Evolutionary conservation across 208 protist species (phyloP).

Genomic region (Leishmania mexicana): DNA sequence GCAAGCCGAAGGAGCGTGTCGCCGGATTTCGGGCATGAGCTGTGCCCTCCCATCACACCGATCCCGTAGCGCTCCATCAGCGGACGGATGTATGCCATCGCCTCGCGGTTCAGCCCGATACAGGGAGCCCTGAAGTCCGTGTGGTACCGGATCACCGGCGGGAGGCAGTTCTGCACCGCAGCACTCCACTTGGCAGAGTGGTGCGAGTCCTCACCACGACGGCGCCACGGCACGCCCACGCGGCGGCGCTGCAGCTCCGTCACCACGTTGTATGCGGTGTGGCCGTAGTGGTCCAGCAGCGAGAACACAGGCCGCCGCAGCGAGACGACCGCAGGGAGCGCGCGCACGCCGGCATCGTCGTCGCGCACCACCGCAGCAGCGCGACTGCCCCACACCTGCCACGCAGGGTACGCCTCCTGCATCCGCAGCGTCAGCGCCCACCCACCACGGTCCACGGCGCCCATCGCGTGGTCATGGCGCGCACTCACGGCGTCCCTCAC

Average conservation of each 20-base stretch:
- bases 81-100: constrained; percentile 38
- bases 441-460: constrained; percentile 27
- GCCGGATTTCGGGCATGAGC: constrained; percentile 1
- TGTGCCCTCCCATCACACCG: neutral
- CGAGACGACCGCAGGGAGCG: neutral
- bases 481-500: neutral
- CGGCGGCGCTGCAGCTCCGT: constrained; percentile 18
- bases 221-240: constrained; percentile 4
- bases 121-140: constrained; percentile 9
- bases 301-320: constrained; percentile 1
- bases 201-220: neutral
- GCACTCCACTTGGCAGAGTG: neutral
- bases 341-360: neutral
- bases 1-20: constrained; percentile 14
- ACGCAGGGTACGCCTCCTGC: constrained; percentile 22
- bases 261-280: neutral
- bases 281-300: constrained; percentile 4
- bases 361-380: constrained; percentile 29
- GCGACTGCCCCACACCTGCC: constrained; percentile 34
- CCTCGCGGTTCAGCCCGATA: constrained; percentile 39
- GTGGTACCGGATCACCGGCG: constrained; percentile 11
- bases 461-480: neutral
- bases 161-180: neutral
- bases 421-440: constrained; percentile 33
- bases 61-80: constrained; percentile 46